Evolutionary conservation across 1,284 basidiomycete genomes (phyloP).

Genomic region (Ustilago shanxiensis): DNA sequence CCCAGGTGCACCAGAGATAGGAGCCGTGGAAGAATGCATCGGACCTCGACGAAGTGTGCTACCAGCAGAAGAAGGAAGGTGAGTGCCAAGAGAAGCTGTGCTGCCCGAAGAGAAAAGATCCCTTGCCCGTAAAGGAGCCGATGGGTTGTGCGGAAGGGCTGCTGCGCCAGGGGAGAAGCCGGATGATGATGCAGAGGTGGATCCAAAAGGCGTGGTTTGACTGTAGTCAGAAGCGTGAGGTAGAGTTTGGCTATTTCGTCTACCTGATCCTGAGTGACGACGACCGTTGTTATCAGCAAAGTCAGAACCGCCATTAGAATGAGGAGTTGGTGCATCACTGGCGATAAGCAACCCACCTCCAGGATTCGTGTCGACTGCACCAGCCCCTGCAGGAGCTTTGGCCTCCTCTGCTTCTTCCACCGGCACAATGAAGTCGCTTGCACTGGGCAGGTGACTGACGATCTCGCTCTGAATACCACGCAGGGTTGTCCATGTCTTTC

Average conservation of each 20-base stretch:
- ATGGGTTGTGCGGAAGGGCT: conserved; percentile 10
- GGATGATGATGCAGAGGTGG: conserved; percentile 12
- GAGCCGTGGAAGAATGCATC: conserved; percentile 28
- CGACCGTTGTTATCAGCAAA: conserved; percentile 1
- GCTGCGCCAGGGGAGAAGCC: conserved; percentile 40
- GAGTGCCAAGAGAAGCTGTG: conserved; percentile 1
- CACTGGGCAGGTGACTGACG: conserved; percentile 51
- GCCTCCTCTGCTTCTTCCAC: conserved; percentile 33
- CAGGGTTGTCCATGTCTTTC: conserved; percentile 56
- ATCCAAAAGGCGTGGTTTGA: conserved; percentile 43
- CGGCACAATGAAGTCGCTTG: conserved; percentile 56
- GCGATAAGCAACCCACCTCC: conserved; percentile 47
- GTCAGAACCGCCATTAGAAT: background rate
- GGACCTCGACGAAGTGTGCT: conserved; percentile 35
- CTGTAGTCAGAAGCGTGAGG: conserved; percentile 49
- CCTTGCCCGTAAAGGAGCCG: conserved; percentile 31
- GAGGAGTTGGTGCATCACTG: conserved; percentile 13
- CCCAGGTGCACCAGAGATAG: conserved; percentile 64
- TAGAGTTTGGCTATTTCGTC: conserved; percentile 15
- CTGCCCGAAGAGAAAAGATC: conserved; percentile 31
- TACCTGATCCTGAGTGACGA: conserved; percentile 6
- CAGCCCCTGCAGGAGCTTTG: background rate
- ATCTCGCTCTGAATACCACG: conserved; percentile 49
- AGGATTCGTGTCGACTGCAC: conserved; percentile 24
- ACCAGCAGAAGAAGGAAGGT: conserved; percentile 7